Evolutionary conservation across 2,329 filamentous ascomycete genomes (phyloP), one percentile per base, ranked within the genome.

Genomic region (Achaetomium macrosporum): DNA sequence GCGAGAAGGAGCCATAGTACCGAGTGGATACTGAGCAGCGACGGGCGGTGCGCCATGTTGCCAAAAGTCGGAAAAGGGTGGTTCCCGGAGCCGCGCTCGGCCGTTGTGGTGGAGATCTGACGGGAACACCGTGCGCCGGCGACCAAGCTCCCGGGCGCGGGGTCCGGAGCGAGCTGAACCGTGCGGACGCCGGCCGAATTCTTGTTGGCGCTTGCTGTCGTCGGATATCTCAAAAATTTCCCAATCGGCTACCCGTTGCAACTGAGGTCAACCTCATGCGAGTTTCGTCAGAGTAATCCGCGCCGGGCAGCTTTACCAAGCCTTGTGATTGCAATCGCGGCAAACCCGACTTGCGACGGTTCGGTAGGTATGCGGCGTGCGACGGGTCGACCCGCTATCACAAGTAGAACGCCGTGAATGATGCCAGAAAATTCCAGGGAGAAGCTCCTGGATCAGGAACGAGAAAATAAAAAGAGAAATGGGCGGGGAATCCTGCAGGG

Each of bases 1-100:
- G 68, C 63, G 59, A 76, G 63, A 57, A 76, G 64, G 56, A 76
- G 63, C 59, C 75, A 66, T 59, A 76, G 60, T 12, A 65, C 61
- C 36, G 67, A 55, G 31, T 70, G 56, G 9, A 54, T 25, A 20
- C 46, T 30, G 46, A 51, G 51, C 33, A 36, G 30, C n/a, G 53
- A 51, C 36, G 53, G 33, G 41, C 43, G 52, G 20, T 29, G 44
- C 33, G 41, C 31, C 59, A 61, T 61, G 19, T 35, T 54, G 39
- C 36, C 49, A 47, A 20, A 36, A 46, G 37, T 33, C 41, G 46
- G 40, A 15, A n/a, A 29, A n/a, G 46, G 30, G 47, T 39, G 12
- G 7, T 47, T 11, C 35, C 51, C 45, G 40, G 43, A 51, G 50
- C 42, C 54, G 43, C 30, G 20, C 19, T 29, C 45, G 54, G 53